Conservation (phyloP, 1,139 yeast species). For the Taphrina wiesneri region DNA sequence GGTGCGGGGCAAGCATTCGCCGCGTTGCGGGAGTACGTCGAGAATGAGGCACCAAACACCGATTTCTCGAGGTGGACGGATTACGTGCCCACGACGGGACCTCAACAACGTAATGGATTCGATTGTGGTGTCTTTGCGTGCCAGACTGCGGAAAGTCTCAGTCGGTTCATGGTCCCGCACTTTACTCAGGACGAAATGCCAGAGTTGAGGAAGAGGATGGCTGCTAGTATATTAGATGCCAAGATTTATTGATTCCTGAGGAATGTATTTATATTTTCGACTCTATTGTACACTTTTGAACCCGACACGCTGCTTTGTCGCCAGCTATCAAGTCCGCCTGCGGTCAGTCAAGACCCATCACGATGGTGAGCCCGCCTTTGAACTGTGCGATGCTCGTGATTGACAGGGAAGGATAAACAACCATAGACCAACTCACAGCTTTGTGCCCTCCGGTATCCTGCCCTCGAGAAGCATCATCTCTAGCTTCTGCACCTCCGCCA, state of each 20-base stretch:
- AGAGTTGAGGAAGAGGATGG: conserved; percentile 69
- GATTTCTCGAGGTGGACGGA: conserved; percentile 42
- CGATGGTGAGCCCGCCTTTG: too few relatives aligned
- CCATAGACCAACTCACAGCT: too few relatives aligned
- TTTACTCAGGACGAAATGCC: conserved; percentile 74
- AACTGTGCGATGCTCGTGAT: too few relatives aligned
- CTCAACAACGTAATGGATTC: conserved; percentile 84
- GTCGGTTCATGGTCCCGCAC: conserved; percentile 52
- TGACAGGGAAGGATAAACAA: too few relatives aligned
- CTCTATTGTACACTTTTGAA: too few relatives aligned
- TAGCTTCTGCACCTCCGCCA: conserved; percentile 72
- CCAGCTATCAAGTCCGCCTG: too few relatives aligned
- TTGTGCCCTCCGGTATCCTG: conserved; percentile 32
- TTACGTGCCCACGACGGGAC: conserved; percentile 52
- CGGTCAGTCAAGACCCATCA: too few relatives aligned
- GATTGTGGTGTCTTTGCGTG: conserved; percentile 97
- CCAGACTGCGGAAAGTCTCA: conserved; percentile 66
- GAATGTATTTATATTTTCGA: background rate
- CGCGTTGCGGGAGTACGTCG: conserved; percentile 61
- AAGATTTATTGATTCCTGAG: conserved; percentile 17
- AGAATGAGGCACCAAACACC: conserved; percentile 51
- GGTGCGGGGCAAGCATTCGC: conserved; percentile 59
- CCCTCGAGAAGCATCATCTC: conserved; percentile 49
- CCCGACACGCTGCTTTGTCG: too few relatives aligned
- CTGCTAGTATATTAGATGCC: conserved; percentile 50